Evolutionary conservation across 441 rosid genomes (phyloP), one percentile per base, ranked within the genome.

Genomic region (Codiaeum variegatum): DNA sequence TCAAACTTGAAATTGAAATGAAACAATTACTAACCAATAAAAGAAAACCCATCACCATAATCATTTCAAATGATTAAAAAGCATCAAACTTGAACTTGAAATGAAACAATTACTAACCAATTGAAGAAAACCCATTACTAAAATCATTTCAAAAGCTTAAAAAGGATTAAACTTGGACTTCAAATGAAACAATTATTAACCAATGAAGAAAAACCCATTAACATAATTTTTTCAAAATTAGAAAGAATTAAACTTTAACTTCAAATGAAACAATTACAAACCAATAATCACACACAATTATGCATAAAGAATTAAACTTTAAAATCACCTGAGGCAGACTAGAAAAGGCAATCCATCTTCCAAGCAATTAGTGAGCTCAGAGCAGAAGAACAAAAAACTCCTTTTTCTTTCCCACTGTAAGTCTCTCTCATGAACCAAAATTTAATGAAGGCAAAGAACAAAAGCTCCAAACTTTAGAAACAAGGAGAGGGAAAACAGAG

Each of bases 261-360:
- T 46, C 8, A 51, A 40, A 71, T 49, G 23, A 60, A 49, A 44
- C 21, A 23, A 70, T 23, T 6, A 42, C 65, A 28, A 38, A 56
- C 3, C 3, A 21, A 40, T n/a, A 16, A 47, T 42, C 42, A 3
- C 34, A 23, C 62, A 47, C 7, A 52, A 4, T 24, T 23, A 21
- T 16, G 7, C n/a, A 32, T 7, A 8, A 47, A 15, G 15, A 24
- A 47, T 23, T 24, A 5, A 40, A n/a, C n/a, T n/a, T 38, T 38
- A 24, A 76, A 58, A 3, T 76, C 62, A 76, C 79, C 79, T 66
- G 73, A 67, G 42, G 59, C 64, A 64, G n/a, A 58, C 12, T 4
- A 62, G 34, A 15, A 7, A 61, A 58, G 0, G 11, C 73, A 66
- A 62, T 42, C 66, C 80, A 60, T 73, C 56, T 49, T 52, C 19